These are phyloP conservation scores for Aspergillus homomorphus DNA, from an alignment of 495 filamentous ascomycete species.

Conservation along the genomic window DNA sequence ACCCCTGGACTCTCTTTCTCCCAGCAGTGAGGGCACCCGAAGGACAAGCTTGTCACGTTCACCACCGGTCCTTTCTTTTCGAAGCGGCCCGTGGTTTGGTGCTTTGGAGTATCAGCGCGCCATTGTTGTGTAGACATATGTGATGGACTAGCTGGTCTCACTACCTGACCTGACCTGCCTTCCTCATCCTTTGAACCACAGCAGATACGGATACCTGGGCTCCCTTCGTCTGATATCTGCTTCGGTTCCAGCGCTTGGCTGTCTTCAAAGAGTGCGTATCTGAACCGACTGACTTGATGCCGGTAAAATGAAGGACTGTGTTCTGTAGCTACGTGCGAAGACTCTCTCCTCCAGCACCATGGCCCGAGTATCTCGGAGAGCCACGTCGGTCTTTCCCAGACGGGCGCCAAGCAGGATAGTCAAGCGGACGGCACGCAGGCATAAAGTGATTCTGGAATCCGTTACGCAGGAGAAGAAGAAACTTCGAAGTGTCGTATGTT, in stretches of 20 bases:
- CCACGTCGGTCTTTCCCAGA: constrained; percentile 32
- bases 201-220: neutral
- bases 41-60: too few relatives aligned
- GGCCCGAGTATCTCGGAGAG: constrained; percentile 38
- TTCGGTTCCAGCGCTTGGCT: neutral
- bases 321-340: constrained; percentile 20
- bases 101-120: neutral
- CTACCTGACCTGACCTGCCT: too few relatives aligned
- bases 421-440: constrained; percentile 41
- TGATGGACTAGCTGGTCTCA: neutral
- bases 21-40: too few relatives aligned
- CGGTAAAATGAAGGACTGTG: constrained; percentile 16
- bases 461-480: constrained; percentile 61
- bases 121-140: neutral
- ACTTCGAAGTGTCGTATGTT: constrained; percentile 54
- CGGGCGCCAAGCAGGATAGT: constrained; percentile 32
- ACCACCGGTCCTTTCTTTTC: neutral
- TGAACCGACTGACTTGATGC: neutral
- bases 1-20: neutral
- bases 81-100: neutral
- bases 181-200: neutral
- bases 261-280: constrained; percentile 6
- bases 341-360: constrained; percentile 26
- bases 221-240: neutral
- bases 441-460: constrained; percentile 58